These are phyloP conservation scores for Leishmania mexicana DNA, from an alignment of 208 protist species.

Conservation along the genomic window DNA sequence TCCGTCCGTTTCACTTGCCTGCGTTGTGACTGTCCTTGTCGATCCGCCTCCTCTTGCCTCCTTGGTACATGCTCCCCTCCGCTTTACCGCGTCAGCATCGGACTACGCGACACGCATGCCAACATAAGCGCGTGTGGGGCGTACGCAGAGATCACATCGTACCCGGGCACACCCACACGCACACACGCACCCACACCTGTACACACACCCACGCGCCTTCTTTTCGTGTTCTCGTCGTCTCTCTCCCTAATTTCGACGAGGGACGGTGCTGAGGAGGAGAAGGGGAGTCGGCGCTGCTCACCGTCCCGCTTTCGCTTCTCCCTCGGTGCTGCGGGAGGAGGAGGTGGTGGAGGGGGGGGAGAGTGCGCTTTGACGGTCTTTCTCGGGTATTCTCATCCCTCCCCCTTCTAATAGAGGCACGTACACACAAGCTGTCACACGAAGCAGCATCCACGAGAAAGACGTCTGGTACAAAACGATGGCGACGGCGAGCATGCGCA, in stretches of 20 bases:
- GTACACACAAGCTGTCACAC: not conserved
- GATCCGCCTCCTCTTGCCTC: not conserved
- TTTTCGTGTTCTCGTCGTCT: not conserved
- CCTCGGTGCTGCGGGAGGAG: not conserved
- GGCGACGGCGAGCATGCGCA: slow-evolving; percentile 50
- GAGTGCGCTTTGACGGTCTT: not conserved
- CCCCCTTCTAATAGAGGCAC: not conserved
- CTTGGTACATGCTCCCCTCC: not conserved
- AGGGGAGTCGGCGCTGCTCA: not conserved
- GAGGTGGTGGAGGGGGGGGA: no score
- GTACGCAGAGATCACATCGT: not conserved
- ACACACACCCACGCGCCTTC: not conserved
- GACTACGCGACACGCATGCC: not conserved
- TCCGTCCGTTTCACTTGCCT: not conserved
- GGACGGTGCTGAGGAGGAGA: not conserved
- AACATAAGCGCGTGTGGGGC: not conserved
- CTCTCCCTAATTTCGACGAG: not conserved
- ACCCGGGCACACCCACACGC: not conserved
- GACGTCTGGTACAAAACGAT: slow-evolving; percentile 24
- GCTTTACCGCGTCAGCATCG: not conserved
- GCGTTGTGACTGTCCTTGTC: not conserved
- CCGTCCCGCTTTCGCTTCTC: not conserved
- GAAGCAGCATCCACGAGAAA: not conserved
- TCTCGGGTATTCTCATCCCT: not conserved
- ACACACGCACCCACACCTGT: not conserved